A percentile compares a stretch with the other conserved stretches of the same genome.
Conservation (phyloP, 75 land plant genomes). For the Sequoiadendron giganteum region DNA sequence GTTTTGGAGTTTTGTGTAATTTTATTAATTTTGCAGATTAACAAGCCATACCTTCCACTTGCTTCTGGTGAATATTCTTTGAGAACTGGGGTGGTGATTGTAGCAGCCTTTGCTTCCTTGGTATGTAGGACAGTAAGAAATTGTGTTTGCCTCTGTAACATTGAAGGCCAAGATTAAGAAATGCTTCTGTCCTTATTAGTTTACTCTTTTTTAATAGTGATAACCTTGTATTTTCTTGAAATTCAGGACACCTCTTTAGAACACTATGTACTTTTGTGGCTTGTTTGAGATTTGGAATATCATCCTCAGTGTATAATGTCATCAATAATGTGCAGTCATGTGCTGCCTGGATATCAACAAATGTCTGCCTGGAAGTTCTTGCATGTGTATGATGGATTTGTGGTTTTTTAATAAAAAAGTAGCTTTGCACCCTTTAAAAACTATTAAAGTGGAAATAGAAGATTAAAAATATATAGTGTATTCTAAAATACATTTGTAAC, state of each 20-base stretch:
- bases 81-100: conserved; percentile 58
- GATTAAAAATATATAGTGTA: not conserved
- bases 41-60: conserved; percentile 94
- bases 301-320: not conserved
- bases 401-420: not conserved
- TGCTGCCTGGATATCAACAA: not conserved
- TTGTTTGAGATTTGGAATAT: not conserved
- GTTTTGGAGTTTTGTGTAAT: conserved; percentile 14
- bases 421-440: not conserved
- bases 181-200: not conserved
- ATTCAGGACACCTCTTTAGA: not conserved
- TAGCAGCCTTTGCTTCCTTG: conserved; percentile 66
- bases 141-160: not conserved
- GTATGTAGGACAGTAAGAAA: conserved; percentile 33
- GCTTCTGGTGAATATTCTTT: conserved; percentile 96
- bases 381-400: not conserved
- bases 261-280: not conserved
- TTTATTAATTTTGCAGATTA: conserved; percentile 60
- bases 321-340: not conserved
- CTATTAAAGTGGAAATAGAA: not conserved
- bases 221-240: not conserved
- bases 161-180: not conserved
- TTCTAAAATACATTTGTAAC: not conserved
- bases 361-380: not conserved
- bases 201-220: not conserved